Base-by-base conservation (phyloP, 2,329 filamentous ascomycete species). In the Colletotrichum sp. region DNA sequence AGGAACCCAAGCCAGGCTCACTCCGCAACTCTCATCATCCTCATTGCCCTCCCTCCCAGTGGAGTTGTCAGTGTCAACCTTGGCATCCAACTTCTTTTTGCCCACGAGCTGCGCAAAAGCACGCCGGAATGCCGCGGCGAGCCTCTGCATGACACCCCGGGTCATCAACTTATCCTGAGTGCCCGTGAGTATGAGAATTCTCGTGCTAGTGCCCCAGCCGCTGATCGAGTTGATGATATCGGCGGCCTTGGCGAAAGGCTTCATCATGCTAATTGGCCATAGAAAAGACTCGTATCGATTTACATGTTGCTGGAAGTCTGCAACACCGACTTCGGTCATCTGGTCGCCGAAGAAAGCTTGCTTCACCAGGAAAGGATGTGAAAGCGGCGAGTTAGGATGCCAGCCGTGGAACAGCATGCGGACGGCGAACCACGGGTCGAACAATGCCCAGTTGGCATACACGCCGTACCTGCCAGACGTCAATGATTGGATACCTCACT, bases 371-470 rank as follows among this genome's bases (percentile, higher is more conserved):
- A 80, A 79, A 0, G 88, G 87, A 22, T 87, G 88, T 2, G 88
- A 89, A 3, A 91, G 84, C 1, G 89, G 87, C 64, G 89, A 91
- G 75, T 87, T 87, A 16, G 88, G 84, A 79, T 90, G 88, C 80
- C 85, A 85, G 5, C 85, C 81, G 75, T 90, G 88, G 34, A 89
- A 83, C 8, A 88, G 70, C 81, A 87, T 81, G 63, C 88, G 83
- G 32, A 89, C 76, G 13, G 83, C 79, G 78, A 90, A 90, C 82
- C 86, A 87, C 1, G 87, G 87, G 77, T 91, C 87, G 15, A 87
- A 79, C 39, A 78, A 81, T 67, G 79, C 82, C 88, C 87, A 90
- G 79, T 89, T 89, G 55, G 81, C 78, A 44, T 88, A 89, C 48
- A 88, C 85, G 6, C 82, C 80, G 15, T 80, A 69, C 8, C 83